phyloP scores from a whole-genome alignment of 23 red algal species.

The Cyanidioschyzon merolae region DNA sequence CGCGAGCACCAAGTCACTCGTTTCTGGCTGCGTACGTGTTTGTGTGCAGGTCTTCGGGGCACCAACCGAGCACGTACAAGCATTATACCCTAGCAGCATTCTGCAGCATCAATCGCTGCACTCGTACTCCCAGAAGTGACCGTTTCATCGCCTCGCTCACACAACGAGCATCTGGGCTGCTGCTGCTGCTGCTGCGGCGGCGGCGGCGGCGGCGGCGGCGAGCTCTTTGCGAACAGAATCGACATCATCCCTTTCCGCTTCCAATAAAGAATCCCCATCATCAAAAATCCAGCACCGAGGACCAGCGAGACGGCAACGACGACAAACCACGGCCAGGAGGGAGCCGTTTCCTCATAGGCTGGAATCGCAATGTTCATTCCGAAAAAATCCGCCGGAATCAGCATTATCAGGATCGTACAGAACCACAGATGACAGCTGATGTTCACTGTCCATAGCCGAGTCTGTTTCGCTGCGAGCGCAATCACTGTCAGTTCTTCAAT shows the following conservation, averaged over 20 bases:
- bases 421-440: not conserved
- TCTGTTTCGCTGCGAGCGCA: not conserved
- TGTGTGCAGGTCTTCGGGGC: too few relatives aligned
- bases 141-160: too few relatives aligned
- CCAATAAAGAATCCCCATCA: not conserved
- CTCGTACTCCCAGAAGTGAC: too few relatives aligned
- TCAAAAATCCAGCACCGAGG: not conserved
- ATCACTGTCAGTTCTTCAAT: not conserved
- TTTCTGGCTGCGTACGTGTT: too few relatives aligned
- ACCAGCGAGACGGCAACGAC: not conserved
- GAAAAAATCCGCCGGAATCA: not conserved
- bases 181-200: too few relatives aligned
- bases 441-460: not conserved
- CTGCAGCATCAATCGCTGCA: too few relatives aligned
- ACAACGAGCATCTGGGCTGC: too few relatives aligned
- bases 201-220: too few relatives aligned
- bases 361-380: not conserved
- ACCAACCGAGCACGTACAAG: too few relatives aligned
- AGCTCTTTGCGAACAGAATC: not conserved
- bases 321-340: not conserved
- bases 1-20: too few relatives aligned
- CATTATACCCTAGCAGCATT: too few relatives aligned
- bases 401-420: not conserved
- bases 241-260: not conserved
- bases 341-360: not conserved